These are phyloP conservation scores for Cladophialophora carrionii DNA, from an alignment of 2,329 filamentous ascomycete genomes.

Conservation along the genomic window DNA sequence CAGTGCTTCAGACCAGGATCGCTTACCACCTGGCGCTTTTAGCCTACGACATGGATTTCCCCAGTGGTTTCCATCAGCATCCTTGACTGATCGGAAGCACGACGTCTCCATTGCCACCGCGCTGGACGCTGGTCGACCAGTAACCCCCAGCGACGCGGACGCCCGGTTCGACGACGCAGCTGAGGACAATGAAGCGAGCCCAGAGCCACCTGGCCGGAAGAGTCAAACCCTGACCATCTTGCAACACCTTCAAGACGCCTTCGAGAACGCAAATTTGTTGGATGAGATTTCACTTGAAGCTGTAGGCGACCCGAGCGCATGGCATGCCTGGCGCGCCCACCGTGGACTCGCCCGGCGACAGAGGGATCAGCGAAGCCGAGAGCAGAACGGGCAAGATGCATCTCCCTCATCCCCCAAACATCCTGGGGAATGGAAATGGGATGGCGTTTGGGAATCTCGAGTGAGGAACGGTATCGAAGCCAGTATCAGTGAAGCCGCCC, in stretches of 20 bases:
- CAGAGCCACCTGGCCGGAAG: slow-evolving; percentile 11
- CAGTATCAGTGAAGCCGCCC: slow-evolving; percentile 75
- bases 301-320: slow-evolving; percentile 86
- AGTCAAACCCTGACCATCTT: slow-evolving; percentile 47
- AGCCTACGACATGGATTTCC: slow-evolving; percentile 90
- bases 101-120: slow-evolving; percentile 41
- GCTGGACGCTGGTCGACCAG: background rate
- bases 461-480: slow-evolving; percentile 77
- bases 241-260: slow-evolving; percentile 78
- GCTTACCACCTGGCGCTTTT: slow-evolving; percentile 85
- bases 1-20: slow-evolving; percentile 79
- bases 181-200: background rate
- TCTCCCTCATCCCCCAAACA: slow-evolving; percentile 42
- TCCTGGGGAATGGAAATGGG: slow-evolving; percentile 95
- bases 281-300: slow-evolving; percentile 79
- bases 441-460: slow-evolving; percentile 91
- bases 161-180: background rate
- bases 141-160: slow-evolving; percentile 43
- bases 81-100: slow-evolving; percentile 54
- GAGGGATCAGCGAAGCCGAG: slow-evolving; percentile 17
- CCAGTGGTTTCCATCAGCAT: slow-evolving; percentile 69
- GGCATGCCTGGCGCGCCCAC: slow-evolving; percentile 87
- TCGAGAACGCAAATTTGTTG: slow-evolving; percentile 75
- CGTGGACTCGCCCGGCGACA: slow-evolving; percentile 50
- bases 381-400: slow-evolving; percentile 24